Base-by-base conservation (phyloP, 805 yeast genomes). In the Candida corydali region DNA sequence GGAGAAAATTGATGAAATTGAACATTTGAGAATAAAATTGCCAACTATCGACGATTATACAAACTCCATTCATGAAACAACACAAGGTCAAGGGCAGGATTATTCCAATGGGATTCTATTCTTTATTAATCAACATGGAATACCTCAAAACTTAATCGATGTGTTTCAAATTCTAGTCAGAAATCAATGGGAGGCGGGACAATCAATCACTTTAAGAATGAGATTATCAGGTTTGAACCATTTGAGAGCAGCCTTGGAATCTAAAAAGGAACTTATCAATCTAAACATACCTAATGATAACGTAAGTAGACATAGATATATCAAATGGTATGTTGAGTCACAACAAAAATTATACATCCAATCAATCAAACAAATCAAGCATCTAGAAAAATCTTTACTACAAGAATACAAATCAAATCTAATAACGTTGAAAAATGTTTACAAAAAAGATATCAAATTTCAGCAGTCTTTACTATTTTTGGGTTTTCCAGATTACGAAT, bases 171-270 rank as follows among this genome's bases (percentile, higher is more conserved):
- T 59, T 44, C 49, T 82, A 12, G 74, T 75, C 5, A 75, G 69
- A 42, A 57, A 70, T 29, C 51, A 52, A 1, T 70, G 77, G 50
- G 89, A 83, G 41, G 15, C 16, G 10, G 32, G 18, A 12, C n/a
- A 26, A 8, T 29, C 12, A n/a, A 51, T 70, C 17, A 73, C 78
- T 0, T 50, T 73, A 26, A 67, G 89, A 51, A 73, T 76, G 72
- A 57, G 69, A 34, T 55, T 83, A 9, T 82, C 81, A 33, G 89
- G 88, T 0, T 50, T 78, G 20, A 70, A 72, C 42, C 75, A 79
- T 45, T 50, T 82, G 26, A 56, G 70, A 17, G 49, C 61, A 8
- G 76, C 85, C 2, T 44, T 82, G 8, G 69, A 65, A 17, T 59
- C 74, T n/a, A 82, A 82, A 46, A 23, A 34, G 25, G 14, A 20